Evolutionary conservation across 2,329 filamentous ascomycete species (phyloP).

Genomic region (Incumbomyces delicatus): DNA sequence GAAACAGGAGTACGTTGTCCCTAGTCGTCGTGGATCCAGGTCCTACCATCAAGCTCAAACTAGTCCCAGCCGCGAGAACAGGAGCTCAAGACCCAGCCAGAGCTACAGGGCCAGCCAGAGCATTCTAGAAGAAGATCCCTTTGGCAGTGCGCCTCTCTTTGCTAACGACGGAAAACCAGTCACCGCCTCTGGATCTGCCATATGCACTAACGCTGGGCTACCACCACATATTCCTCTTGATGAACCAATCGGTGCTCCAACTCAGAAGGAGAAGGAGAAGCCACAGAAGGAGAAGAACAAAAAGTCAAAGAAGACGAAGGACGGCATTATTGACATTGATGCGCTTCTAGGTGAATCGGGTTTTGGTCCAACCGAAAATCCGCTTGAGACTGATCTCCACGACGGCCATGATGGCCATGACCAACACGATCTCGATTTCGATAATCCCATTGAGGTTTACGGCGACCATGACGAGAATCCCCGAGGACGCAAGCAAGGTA

Average conservation of each 20-base stretch:
- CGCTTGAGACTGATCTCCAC: not conserved
- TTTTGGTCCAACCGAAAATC: not conserved
- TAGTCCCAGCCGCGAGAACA: constrained; percentile 4
- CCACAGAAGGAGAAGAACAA: constrained; percentile 11
- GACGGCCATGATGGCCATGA: not conserved
- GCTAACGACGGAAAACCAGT: constrained; percentile 14
- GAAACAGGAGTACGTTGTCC: not conserved
- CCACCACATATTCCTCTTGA: constrained; percentile 18
- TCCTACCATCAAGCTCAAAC: constrained; percentile 4
- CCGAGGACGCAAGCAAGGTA: constrained; percentile 3
- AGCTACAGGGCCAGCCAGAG: constrained; percentile 13
- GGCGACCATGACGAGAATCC: not conserved
- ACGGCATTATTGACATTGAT: constrained; percentile 5
- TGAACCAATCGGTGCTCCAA: constrained; percentile 16
- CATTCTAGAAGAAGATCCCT: constrained; percentile 13
- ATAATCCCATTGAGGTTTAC: constrained; percentile 1
- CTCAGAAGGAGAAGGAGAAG: constrained; percentile 9
- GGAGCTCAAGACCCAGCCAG: constrained; percentile 10
- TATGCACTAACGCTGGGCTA: constrained; percentile 14
- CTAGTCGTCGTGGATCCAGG: constrained; percentile 7
- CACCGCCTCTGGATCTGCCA: constrained; percentile 13
- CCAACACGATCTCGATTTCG: not conserved
- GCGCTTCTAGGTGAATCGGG: not conserved
- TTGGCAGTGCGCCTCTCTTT: constrained; percentile 14
- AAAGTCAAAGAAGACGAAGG: constrained; percentile 7